phyloP scores from a whole-genome alignment of 2,329 filamentous ascomycete species.

The Alternaria arborescens region DNA sequence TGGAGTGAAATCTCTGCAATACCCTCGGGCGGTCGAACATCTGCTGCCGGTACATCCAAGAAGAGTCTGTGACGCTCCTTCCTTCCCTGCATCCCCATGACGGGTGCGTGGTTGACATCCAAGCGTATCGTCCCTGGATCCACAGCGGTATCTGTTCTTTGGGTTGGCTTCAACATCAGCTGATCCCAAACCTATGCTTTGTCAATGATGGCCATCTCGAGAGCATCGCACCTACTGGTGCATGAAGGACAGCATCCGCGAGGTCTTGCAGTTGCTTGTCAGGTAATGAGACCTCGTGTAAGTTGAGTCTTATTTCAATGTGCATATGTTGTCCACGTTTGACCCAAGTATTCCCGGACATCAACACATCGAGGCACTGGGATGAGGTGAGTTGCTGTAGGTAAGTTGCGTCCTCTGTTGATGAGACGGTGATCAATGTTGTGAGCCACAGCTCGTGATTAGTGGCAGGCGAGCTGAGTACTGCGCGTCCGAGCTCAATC shows the following conservation, averaged over 20 bases:
- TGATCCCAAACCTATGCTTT: conserved; percentile 47
- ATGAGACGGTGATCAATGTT: conserved; percentile 48
- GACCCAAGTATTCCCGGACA: conserved; percentile 45
- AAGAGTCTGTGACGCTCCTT: conserved; percentile 33
- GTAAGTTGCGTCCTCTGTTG: conserved; percentile 35
- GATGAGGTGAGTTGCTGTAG: conserved; percentile 27
- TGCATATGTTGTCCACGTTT: conserved; percentile 43
- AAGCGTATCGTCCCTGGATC: conserved; percentile 26
- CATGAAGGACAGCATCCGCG: conserved; percentile 34
- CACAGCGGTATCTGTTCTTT: conserved; percentile 13
- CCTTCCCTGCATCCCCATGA: conserved; percentile 6
- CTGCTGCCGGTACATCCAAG: conserved; percentile 32
- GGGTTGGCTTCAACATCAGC: conserved; percentile 36
- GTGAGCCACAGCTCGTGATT: conserved; percentile 48
- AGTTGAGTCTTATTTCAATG: conserved; percentile 37
- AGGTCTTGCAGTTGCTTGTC: conserved; percentile 31
- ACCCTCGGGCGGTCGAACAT: conserved; percentile 43
- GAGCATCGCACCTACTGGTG: conserved; percentile 34
- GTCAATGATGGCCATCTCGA: not conserved
- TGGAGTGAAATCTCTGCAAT: conserved; percentile 36
- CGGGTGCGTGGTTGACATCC: conserved; percentile 29
- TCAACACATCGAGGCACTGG: conserved; percentile 29
- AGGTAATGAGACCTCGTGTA: conserved; percentile 35
- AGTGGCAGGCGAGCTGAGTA: conserved; percentile 34
- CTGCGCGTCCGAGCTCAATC: conserved; percentile 47